Percentiles rank a stretch among this genome's conserved stretches.
These are phyloP conservation scores for Fistulifera pelliculosa DNA, from an alignment of 108 stramenopile genomes.

Conservation along the genomic window DNA sequence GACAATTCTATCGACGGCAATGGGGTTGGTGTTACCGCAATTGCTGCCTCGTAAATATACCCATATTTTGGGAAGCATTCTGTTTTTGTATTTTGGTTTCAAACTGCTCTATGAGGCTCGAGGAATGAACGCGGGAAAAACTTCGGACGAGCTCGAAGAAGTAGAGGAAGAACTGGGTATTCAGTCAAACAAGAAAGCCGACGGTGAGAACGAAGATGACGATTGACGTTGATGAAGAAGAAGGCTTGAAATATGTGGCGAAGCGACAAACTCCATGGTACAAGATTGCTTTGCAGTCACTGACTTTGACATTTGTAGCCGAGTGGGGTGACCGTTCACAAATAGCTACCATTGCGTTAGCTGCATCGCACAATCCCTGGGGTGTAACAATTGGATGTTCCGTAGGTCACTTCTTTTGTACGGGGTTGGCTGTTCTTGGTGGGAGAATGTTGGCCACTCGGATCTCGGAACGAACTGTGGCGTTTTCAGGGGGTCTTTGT, in stretches of 20 bases:
- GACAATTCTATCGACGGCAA: conserved; percentile 85
- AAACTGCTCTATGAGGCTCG: conserved; percentile 83
- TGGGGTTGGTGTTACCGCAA: conserved; percentile 91
- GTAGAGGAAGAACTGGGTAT: conserved; percentile 90
- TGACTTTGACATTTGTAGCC: conserved; percentile 96
- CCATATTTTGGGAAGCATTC: conserved; percentile 85
- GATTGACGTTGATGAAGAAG: conserved; percentile 21
- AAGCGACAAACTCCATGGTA: conserved; percentile 27
- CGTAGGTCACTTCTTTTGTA: conserved; percentile 96
- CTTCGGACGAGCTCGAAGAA: conserved; percentile 96
- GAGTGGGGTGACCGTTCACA: conserved; percentile 99
- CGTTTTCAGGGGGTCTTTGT: conserved; percentile 85
- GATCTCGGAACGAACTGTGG: conserved; percentile 91
- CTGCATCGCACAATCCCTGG: conserved; percentile 90
- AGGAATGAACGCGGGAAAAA: conserved; percentile 66
- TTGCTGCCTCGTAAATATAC: conserved; percentile 87
- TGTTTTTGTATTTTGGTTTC: conserved; percentile 98
- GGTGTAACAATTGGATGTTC: conserved; percentile 95
- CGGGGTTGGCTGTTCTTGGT: conserved; percentile 95
- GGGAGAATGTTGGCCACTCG: conserved; percentile 95
- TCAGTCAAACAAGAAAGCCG: conserved; percentile 46
- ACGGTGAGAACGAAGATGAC: conserved; percentile 18
- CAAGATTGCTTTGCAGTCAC: conserved; percentile 74
- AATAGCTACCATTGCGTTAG: conserved; percentile 98
- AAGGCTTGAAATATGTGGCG: background rate